Base-by-base conservation (phyloP, 768 basidiomycete genomes). In the Hemileccinum impolitum region DNA sequence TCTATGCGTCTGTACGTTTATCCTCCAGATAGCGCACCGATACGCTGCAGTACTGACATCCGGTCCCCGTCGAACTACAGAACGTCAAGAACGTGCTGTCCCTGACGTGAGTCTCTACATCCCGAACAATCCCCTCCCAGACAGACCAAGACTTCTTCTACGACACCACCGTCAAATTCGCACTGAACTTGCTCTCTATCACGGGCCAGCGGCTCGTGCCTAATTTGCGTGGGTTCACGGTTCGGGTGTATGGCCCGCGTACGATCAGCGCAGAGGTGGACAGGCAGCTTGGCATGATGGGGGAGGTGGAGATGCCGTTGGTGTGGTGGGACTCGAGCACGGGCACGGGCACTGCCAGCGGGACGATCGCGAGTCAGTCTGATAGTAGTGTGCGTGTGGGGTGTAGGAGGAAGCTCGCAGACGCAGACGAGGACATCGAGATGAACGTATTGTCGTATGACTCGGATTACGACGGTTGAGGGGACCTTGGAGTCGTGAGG, bases 171-270 rank as follows among this genome's bases (percentile, higher is more conserved):
- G n/a, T n/a, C 38, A 57, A 56, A 11, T 41, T 54, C 13, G 42
- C 47, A 8, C n/a, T 48, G 26, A 53, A 53, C n/a, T 6, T 57
- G 17, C 39, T 55, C 58, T 68, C 37, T 38, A 50, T 51, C 47
- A 53, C 45, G 31, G 57, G 38, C 44, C 63, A 44, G 50, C 62
- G 51, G 51, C 60, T 50, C 36, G 59, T 51, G 45, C 50, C 50
- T 48, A 59, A 48, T 39, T 54, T 52, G 32, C 47, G 39, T 34
- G 49, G 45, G 56, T 57, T 59, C 26, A 32, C 18, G 6, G 47
- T 36, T 14, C 50, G 48, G 17, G 13, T 50, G 5, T 50, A 51
- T 18, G n/a, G 35, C 1, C 32, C 45, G 0, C 45, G 45, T 30
- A 35, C 48, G 9, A 39, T 59, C 12, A 59, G 58, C 19, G 32